Evolutionary conservation across 2,329 filamentous ascomycete genomes (phyloP).

Genomic region (Rhytidhysteron rufulum): DNA sequence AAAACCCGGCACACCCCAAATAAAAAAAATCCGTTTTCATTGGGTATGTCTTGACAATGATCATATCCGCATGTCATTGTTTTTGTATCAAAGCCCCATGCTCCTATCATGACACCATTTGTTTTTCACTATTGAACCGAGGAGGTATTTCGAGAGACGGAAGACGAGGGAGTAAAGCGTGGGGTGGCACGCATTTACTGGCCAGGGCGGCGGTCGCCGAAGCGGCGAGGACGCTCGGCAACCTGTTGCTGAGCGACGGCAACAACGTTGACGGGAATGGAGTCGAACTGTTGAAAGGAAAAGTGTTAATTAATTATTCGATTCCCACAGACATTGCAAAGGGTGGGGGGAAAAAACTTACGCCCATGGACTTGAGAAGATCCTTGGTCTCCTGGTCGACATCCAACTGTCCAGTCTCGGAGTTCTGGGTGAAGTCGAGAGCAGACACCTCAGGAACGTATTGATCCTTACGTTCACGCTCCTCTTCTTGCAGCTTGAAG

Average conservation of each 20-base stretch:
- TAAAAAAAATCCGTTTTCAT: too few species aligned
- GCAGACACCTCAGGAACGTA: slow-evolving; percentile 96
- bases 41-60: too few species aligned
- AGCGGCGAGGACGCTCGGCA: slow-evolving; percentile 70
- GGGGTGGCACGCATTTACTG: slow-evolving; percentile 24
- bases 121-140: too few species aligned
- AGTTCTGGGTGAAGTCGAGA: slow-evolving; percentile 94
- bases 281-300: slow-evolving; percentile 72
- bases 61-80: not conserved
- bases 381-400: slow-evolving; percentile 98
- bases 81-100: slow-evolving; percentile 3
- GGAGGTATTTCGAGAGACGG: too few species aligned
- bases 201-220: slow-evolving; percentile 60
- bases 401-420: slow-evolving; percentile 88
- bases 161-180: too few species aligned
- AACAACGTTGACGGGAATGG: slow-evolving; percentile 94
- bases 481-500: slow-evolving; percentile 99
- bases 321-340: not conserved
- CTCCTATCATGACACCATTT: slow-evolving; percentile 14
- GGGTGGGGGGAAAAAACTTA: slow-evolving; percentile 55
- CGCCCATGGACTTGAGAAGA: slow-evolving; percentile 95
- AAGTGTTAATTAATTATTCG: slow-evolving; percentile 5
- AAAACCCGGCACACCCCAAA: too few species aligned
- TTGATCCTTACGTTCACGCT: slow-evolving; percentile 99
- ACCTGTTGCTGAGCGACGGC: slow-evolving; percentile 84